Percentiles rank a stretch among this genome's conserved stretches.
Evolutionary conservation across 1,284 basidiomycete species (phyloP).

Genomic region (Heterobasidion occidentale): DNA sequence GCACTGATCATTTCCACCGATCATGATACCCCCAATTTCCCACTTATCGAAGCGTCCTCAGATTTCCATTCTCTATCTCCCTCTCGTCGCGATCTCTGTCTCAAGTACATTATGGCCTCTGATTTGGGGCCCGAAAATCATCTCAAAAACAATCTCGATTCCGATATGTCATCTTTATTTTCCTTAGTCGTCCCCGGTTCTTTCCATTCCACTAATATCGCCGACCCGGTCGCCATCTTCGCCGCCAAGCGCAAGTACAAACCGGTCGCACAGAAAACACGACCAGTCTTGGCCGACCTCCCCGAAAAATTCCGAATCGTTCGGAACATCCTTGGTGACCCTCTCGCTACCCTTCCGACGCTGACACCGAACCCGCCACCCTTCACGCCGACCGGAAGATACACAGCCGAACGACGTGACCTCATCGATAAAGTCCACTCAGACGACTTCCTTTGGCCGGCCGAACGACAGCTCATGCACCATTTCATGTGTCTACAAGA

Average conservation of each 20-base stretch:
- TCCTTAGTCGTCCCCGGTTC: neutral
- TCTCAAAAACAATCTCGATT: too few species aligned
- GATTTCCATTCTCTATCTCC: neutral
- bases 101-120: neutral
- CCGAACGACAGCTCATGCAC: neutral
- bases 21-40: neutral
- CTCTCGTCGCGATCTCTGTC: neutral
- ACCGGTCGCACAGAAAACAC: neutral
- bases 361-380: neutral
- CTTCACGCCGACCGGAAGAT: neutral
- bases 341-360: neutral
- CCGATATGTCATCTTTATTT: neutral
- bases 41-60: neutral
- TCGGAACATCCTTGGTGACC: neutral
- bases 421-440: neutral
- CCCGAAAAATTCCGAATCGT: neutral
- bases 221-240: neutral
- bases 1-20: neutral
- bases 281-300: neutral
- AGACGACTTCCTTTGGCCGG: constrained; percentile 5
- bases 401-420: neutral
- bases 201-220: neutral
- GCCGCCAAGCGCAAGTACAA: neutral
- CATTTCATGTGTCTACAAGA: neutral
- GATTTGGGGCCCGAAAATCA: too few species aligned